These are phyloP conservation scores for Camellia granthamiana DNA, from an alignment of 148 eudicot species.

Conservation along the genomic window DNA sequence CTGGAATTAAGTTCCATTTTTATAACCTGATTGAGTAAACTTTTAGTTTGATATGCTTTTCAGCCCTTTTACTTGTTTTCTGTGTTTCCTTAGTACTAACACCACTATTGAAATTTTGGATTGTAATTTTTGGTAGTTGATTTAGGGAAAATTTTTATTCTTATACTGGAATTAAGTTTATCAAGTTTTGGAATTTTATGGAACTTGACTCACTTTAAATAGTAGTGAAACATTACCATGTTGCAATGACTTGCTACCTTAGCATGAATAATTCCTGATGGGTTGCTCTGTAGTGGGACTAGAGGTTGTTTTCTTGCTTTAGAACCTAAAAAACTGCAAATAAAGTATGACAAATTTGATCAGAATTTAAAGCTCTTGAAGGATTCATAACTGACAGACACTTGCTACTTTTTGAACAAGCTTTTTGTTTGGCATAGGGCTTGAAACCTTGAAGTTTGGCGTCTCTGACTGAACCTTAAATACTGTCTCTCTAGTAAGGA, in stretches of 20 bases:
- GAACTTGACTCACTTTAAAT: not conserved
- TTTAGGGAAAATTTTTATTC: not conserved
- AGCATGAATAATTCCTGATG: not conserved
- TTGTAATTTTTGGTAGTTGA: not conserved
- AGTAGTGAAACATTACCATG: not conserved
- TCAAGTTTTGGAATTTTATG: not conserved
- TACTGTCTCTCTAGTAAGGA: not conserved
- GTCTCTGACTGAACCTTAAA: not conserved
- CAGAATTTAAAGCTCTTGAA: not conserved
- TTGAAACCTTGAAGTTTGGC: not conserved
- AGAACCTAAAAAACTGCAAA: not conserved
- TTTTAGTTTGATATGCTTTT: not conserved
- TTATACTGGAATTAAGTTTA: not conserved
- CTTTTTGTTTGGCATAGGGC: not conserved
- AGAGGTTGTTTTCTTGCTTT: not conserved
- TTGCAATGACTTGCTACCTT: not conserved
- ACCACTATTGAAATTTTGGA: too few relatives aligned
- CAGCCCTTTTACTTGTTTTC: too few relatives aligned
- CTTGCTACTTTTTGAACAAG: conserved; percentile 6
- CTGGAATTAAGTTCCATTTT: not conserved
- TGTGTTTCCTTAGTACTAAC: too few relatives aligned
- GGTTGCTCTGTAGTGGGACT: not conserved
- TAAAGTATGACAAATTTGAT: not conserved
- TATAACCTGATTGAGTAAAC: not conserved
- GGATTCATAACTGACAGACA: not conserved